Base-by-base conservation (phyloP, 2,329 filamentous ascomycete species). In the Akanthomyces lecanii region DNA sequence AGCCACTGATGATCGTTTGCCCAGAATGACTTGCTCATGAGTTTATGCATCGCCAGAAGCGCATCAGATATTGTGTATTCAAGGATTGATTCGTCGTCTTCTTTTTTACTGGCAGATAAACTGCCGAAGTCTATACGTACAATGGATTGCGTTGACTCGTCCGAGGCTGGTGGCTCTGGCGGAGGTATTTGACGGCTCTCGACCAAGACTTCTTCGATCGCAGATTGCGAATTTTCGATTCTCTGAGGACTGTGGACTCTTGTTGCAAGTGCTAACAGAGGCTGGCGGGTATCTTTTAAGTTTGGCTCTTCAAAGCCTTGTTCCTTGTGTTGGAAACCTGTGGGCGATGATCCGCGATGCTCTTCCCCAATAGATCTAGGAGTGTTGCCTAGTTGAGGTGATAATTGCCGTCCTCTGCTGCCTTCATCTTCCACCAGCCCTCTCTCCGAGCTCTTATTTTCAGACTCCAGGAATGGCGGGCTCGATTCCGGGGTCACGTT, bases 1-100 rank as follows among this genome's bases (percentile, higher is more conserved):
- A 54, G 40, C 58, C 58, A 61, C 16, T 36, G n/a, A 11, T 61
- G 38, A n/a, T 54, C 33, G 14, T 54, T 18, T 10, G 40, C 36
- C 58, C 58, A 61, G 18, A 54, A 54, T 2, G 38, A 28, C 12
- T 36, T 36, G 40, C 50, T 28, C 58, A 61, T 61, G 12, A 54
- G 16, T 16, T 47, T 5, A 11, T 61, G n/a, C n/a, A 61, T 30
- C n/a, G 36, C 40, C 3, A 54, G 12, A 23, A 54, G 53, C 6
- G 50, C 58, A 54, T 61, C 50, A 8, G 58, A 53, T 14, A 54
- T 11, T 16, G 38, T 47, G 28, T 38, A 47, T n/a, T 61, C 5
- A 2, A 23, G 4, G n/a, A 10, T 7, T 7, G 28, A 12, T 14
- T 51, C 56, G 6, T 33, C 25, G 1, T 38, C 48, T 6, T 53